Evolutionary conservation across 1,284 basidiomycete species (phyloP).

Genomic region (Melanopsichium pennsylvanicum): DNA sequence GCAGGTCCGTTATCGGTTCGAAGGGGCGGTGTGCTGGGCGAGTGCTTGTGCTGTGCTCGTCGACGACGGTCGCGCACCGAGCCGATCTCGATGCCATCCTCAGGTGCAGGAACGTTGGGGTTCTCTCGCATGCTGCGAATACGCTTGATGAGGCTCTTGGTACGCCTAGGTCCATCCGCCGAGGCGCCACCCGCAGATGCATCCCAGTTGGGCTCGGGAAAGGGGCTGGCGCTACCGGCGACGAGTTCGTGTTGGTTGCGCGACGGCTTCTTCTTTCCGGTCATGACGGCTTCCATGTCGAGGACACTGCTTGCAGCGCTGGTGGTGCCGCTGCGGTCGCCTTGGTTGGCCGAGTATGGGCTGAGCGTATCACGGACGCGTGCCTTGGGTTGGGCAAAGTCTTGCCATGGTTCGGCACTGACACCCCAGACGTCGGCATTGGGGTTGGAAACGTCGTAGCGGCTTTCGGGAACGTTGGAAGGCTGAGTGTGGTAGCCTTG

Average conservation of each 20-base stretch:
- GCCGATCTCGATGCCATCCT: constrained; percentile 47
- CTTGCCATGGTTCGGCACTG: constrained; percentile 63
- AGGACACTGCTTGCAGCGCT: constrained; percentile 55
- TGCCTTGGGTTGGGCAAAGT: constrained; percentile 56
- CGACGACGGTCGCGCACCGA: constrained; percentile 23
- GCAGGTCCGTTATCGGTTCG: constrained; percentile 7
- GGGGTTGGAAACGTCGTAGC: constrained; percentile 50
- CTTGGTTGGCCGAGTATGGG: constrained; percentile 33
- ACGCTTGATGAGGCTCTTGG: constrained; percentile 57
- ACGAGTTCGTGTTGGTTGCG: constrained; percentile 23
- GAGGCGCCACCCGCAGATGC: constrained; percentile 5
- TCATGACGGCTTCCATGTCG: constrained; percentile 62
- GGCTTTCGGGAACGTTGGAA: constrained; percentile 40
- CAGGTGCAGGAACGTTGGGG: constrained; percentile 54
- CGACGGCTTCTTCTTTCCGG: constrained; percentile 44
- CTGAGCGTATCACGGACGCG: constrained; percentile 32
- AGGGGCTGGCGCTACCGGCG: constrained; percentile 49
- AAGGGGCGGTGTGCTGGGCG: constrained; percentile 46
- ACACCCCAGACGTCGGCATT: constrained; percentile 63
- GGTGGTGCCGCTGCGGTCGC: constrained; percentile 40
- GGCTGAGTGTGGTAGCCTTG: constrained; percentile 48
- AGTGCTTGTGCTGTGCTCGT: constrained; percentile 42
- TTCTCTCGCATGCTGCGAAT: constrained; percentile 57
- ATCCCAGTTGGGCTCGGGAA: constrained; percentile 53
- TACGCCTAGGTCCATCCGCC: constrained; percentile 45